Conservation (phyloP, 2,329 filamentous ascomycete species). For the Xylaria arbuscula region DNA sequence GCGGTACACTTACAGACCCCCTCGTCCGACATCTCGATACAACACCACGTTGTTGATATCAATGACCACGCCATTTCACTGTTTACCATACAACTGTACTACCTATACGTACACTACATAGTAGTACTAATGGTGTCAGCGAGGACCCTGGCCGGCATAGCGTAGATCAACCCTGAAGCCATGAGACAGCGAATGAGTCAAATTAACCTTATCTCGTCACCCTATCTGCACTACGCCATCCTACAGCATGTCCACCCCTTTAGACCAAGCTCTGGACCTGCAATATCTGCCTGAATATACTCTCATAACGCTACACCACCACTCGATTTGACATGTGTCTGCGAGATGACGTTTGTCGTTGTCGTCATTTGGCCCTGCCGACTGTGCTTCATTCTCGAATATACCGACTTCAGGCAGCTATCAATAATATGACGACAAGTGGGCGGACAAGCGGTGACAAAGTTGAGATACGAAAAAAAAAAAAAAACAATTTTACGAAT, state of each 20-base stretch:
- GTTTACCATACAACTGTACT: background rate
- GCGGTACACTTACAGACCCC: background rate
- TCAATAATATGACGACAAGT: conserved; percentile 10
- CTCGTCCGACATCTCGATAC: background rate
- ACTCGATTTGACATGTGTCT: conserved; percentile 17
- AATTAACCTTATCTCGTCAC: conserved; percentile 24
- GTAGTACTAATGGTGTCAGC: background rate
- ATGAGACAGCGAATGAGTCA: background rate
- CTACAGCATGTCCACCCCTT: background rate
- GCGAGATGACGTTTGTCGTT: conserved; percentile 24
- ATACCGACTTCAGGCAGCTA: background rate
- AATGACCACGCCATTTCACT: too few species aligned
- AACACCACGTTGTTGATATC: too few species aligned
- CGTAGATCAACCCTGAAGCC: background rate
- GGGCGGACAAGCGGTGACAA: background rate
- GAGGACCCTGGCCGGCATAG: background rate
- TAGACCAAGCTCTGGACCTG: background rate
- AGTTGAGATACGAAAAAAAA: too few species aligned
- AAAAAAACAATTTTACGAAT: background rate
- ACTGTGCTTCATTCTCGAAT: conserved; percentile 2
- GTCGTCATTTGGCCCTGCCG: background rate
- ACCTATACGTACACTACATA: background rate
- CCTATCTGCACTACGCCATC: background rate
- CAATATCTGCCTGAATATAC: background rate
- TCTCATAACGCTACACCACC: background rate